Evolutionary conservation across 139 green algal species (phyloP).

Genomic region (Marvania coccoides): DNA sequence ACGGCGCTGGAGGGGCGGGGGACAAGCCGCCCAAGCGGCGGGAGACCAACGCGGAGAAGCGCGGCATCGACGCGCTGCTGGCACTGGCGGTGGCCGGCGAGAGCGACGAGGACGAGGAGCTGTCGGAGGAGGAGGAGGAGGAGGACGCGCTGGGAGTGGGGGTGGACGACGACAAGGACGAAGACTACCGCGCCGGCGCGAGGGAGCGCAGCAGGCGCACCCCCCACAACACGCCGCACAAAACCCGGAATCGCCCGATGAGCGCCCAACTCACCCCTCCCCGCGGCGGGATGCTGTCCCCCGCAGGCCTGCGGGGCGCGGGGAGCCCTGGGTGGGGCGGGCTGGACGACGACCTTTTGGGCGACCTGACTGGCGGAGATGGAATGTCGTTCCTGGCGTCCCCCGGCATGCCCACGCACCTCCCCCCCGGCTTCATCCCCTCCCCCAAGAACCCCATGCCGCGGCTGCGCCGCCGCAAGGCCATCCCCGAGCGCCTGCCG

Average conservation of each 20-base stretch:
- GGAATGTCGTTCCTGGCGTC: too few relatives aligned
- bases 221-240: conserved; percentile 12
- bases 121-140: conserved; percentile 2
- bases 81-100: conserved; percentile 43
- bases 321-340: neutral
- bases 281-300: neutral
- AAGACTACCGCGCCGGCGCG: conserved; percentile 5
- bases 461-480: conserved; percentile 36
- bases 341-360: conserved; percentile 4
- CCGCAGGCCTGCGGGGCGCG: neutral
- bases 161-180: conserved; percentile 10
- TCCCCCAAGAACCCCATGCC: conserved; percentile 15
- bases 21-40: too few relatives aligned
- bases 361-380: too few relatives aligned
- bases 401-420: neutral
- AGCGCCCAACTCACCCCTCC: conserved; percentile 4
- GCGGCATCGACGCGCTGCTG: conserved; percentile 61
- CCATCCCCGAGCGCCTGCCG: conserved; percentile 27
- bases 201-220: neutral
- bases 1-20: neutral
- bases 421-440: conserved; percentile 1
- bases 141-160: conserved; percentile 2
- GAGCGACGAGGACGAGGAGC: conserved; percentile 5
- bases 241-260: neutral
- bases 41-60: conserved; percentile 28